phyloP scores from a whole-genome alignment of 805 yeast genomes.

The Dipodascopsis tothii region DNA sequence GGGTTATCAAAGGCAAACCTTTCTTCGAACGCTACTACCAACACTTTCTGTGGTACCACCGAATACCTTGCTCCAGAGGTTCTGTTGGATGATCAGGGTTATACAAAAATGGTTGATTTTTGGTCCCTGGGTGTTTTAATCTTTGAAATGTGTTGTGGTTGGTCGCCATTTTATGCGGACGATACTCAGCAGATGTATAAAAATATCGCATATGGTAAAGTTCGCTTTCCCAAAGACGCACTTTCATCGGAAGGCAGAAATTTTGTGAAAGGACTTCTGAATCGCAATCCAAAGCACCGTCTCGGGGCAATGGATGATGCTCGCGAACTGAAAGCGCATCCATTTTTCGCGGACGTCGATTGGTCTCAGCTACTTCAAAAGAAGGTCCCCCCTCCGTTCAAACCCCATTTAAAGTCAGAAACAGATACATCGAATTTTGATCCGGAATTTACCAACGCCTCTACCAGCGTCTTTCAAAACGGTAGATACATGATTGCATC shows the following conservation, averaged over 20 bases:
- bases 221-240: conserved; percentile 93
- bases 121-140: conserved; percentile 97
- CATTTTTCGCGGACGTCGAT: conserved; percentile 84
- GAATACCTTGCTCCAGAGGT: conserved; percentile 98
- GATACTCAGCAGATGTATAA: conserved; percentile 98
- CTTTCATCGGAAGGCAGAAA: conserved; percentile 87
- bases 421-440: conserved; percentile 95
- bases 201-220: conserved; percentile 97
- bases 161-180: conserved; percentile 98
- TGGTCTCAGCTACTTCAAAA: conserved; percentile 75
- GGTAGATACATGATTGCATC: conserved; percentile 31
- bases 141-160: conserved; percentile 99
- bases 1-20: conserved; percentile 92
- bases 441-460: conserved; percentile 91
- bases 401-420: conserved; percentile 84
- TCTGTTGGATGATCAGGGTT: conserved; percentile 87
- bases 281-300: conserved; percentile 93
- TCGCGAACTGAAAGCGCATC: conserved; percentile 82
- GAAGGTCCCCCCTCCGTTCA: conserved; percentile 91
- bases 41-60: conserved; percentile 97
- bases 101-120: conserved; percentile 97
- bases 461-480: conserved; percentile 70
- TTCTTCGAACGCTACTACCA: conserved; percentile 75
- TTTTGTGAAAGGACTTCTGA: conserved; percentile 88
- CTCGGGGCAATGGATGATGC: conserved; percentile 90